A percentile compares a stretch with the other conserved stretches of the same genome.
Evolutionary conservation across 345 rosid species (phyloP).

Genomic region (Eucalyptus curtisii): DNA sequence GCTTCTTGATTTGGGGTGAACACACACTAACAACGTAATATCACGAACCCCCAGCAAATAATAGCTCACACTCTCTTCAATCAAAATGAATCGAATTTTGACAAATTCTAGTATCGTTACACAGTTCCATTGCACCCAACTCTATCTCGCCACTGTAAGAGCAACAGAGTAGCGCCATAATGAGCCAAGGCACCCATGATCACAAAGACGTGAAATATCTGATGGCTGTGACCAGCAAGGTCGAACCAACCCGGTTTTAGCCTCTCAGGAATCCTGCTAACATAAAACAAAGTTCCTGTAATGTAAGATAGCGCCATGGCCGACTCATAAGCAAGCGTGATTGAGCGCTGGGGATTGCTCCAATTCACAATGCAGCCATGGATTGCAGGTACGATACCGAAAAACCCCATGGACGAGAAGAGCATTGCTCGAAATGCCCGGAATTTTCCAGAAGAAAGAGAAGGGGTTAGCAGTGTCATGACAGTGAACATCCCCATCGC

Average conservation of each 20-base stretch:
- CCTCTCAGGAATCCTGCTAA: slow-evolving; percentile 67
- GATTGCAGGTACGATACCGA: slow-evolving; percentile 57
- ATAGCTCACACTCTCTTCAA: not conserved
- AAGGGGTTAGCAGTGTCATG: slow-evolving; percentile 50
- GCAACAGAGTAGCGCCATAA: slow-evolving; percentile 63
- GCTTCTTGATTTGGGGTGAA: not conserved
- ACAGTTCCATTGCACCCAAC: slow-evolving; percentile 24
- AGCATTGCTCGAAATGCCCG: slow-evolving; percentile 57
- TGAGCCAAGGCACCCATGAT: slow-evolving; percentile 87
- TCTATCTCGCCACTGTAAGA: slow-evolving; percentile 67
- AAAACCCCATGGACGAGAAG: slow-evolving; percentile 72
- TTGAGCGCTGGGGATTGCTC: slow-evolving; percentile 51
- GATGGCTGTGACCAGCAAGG: slow-evolving; percentile 81
- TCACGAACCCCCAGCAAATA: not conserved
- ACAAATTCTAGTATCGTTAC: not conserved
- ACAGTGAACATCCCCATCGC: slow-evolving; percentile 72
- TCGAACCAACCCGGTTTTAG: slow-evolving; percentile 84
- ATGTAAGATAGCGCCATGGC: slow-evolving; percentile 77
- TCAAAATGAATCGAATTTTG: not conserved
- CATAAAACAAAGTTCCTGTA: slow-evolving; percentile 61
- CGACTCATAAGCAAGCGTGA: slow-evolving; percentile 46
- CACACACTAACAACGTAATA: not conserved
- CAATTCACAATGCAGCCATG: slow-evolving; percentile 60
- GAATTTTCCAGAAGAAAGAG: slow-evolving; percentile 42
- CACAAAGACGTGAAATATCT: slow-evolving; percentile 83